Base-by-base conservation (phyloP, 169 alveolate genomes). In the Eimeria tenella region DNA sequence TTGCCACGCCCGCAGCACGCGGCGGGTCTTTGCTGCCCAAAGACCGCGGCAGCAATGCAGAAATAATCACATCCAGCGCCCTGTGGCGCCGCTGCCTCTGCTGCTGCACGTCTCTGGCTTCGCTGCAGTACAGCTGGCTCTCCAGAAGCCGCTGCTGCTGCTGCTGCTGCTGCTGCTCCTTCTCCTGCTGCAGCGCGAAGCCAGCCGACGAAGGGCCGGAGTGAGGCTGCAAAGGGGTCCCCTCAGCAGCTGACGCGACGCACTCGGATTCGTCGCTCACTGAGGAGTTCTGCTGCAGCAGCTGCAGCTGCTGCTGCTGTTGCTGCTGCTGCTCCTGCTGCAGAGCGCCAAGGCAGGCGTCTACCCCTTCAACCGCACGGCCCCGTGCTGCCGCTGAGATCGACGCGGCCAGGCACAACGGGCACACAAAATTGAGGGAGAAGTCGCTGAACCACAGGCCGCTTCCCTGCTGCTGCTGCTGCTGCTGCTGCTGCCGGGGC, bases 121-220 rank as follows among this genome's bases (percentile, higher is more conserved):
- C 84, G 42, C 60, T 49, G 52, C 84, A 74, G 60, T 25, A 50
- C 56, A 50, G 62, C 4, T 56, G 25, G 23, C 84, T 56, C 60
- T 50, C 84, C 31, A 31, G 63, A 9, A 74, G 84, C 21, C 62
- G 58, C 84, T 74, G 84, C 84, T 74, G 84, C 84, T 74, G 84
- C 84, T 74, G 84, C 84, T 74, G 50, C 82, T 71, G 21, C 63
- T 74, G 84, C 84, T 74, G 84, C 84, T 74, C 31, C 84, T 74
- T 52, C 84, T 74, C 31, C 84, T 74, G 84, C 84, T 74, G 84
- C 63, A 31, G 23, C 42, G 60, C 84, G 8, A 53, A 6, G 25
- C 15, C 21, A 23, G 52, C 9, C 21, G 84, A 9, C 21, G 63
- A 13, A 50, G 63, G 56, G 42, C 63, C 25, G 62, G 60, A 74